Evolutionary conservation across 352 stramenopile species (phyloP).

Genomic region (Pythium phragmiticola): DNA sequence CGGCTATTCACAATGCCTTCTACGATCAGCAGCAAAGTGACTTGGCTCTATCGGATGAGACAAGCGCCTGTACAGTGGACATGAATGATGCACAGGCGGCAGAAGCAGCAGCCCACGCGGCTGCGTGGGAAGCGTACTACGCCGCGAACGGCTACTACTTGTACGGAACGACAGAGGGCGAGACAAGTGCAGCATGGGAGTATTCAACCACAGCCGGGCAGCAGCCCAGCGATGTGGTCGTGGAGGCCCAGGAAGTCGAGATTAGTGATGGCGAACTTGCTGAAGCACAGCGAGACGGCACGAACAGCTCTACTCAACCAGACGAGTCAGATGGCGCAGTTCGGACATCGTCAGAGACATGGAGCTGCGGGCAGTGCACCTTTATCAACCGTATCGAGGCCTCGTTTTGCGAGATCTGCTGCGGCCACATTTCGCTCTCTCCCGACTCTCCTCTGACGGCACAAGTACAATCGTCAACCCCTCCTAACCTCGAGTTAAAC

Average conservation of each 20-base stretch:
- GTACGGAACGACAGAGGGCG: not conserved
- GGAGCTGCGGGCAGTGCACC: slow-evolving; percentile 58
- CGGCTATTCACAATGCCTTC: not conserved
- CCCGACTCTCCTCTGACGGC: not conserved
- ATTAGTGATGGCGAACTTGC: slow-evolving; percentile 31
- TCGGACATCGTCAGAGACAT: slow-evolving; percentile 10
- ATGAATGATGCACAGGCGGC: not conserved
- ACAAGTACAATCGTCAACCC: not conserved
- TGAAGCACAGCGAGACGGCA: not conserved
- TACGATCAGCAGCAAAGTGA: not conserved
- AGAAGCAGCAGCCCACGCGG: slow-evolving; percentile 11
- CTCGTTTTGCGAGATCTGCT: slow-evolving; percentile 66
- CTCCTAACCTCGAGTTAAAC: not conserved
- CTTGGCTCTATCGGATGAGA: not conserved
- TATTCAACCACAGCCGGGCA: not conserved
- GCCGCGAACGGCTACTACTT: slow-evolving; percentile 21
- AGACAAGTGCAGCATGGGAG: not conserved
- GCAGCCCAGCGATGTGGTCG: slow-evolving; percentile 18
- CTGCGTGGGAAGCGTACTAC: slow-evolving; percentile 28
- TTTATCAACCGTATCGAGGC: slow-evolving; percentile 52
- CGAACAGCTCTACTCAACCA: not conserved
- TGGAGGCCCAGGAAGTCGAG: slow-evolving; percentile 47
- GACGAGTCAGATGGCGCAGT: not conserved
- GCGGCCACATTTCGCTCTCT: slow-evolving; percentile 51
- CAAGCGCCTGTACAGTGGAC: not conserved